Base-by-base conservation (phyloP, 2,329 filamentous ascomycete genomes). In the Diaporthe sp. region DNA sequence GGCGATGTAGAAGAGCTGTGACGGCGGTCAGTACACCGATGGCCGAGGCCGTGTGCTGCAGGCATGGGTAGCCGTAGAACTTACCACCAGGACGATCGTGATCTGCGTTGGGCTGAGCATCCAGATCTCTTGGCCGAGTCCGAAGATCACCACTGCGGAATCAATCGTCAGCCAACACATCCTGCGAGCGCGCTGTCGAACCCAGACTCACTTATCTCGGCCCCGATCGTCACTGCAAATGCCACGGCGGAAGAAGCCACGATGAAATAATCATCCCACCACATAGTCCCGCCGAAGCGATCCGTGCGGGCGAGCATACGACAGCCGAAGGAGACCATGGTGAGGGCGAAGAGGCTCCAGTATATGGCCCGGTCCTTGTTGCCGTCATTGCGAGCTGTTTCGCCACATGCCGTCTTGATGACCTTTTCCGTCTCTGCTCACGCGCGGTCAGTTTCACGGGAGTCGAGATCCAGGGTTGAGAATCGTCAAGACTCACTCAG, bases 1-100 rank as follows among this genome's bases (percentile, higher is more conserved):
- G 49, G 80, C 81, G 49, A 82, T 72, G 77, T 82, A 85, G 77
- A 84, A 83, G 15, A 83, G 74, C 83, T 78, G 20, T 20, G 31
- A 37, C 42, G 13, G 37, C n/a, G 28, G 51, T 75, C 44, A 75
- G 68, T 20, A 58, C 13, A n/a, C 10, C 25, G 9, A 15, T 17
- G 25, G 22, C 4, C 4, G n/a, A 20, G 37, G 4, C 9, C 31
- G 13, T 34, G 7, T 55, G 15, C 20, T 5, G 42, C 31, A 39
- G 2, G 25, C 39, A 4, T 17, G 3, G 25, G 20, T 17, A 10
- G 22, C 5, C 2, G 20, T 25, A n/a, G 28, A 15, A 78, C 78
- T 75, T 57, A 79, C 78, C 42, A 79, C 76, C 22, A 78, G 60
- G 37, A 78, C 75, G 39, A 78, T 72, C 37, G 76, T 78, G 44